These are phyloP conservation scores for Passiflora organensis DNA, from an alignment of 345 rosid species.

Conservation along the genomic window DNA sequence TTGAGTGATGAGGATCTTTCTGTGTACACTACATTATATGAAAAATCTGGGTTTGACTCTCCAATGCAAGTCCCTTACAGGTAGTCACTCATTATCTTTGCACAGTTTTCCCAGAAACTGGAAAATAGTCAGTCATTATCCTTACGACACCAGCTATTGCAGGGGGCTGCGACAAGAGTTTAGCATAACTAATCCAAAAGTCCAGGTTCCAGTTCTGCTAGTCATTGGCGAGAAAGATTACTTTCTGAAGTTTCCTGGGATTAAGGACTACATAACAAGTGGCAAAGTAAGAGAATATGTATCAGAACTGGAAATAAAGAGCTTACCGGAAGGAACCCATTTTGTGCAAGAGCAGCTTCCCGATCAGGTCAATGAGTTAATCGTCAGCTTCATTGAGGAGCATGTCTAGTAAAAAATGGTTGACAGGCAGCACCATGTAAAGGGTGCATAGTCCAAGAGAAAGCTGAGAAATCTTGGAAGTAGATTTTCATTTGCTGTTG, in stretches of 20 bases:
- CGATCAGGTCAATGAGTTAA: constrained; percentile 14
- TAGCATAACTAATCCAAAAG: constrained; percentile 11
- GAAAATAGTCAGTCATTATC: too few relatives aligned
- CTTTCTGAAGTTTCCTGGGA: constrained; percentile 28
- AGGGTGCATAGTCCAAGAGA: too few relatives aligned
- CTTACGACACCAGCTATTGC: too few relatives aligned
- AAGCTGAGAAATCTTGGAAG: neutral
- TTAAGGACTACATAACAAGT: constrained; percentile 15
- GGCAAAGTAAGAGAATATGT: constrained; percentile 12
- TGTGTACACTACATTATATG: constrained; percentile 13
- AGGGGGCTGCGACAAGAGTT: constrained; percentile 13
- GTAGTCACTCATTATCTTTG: neutral
- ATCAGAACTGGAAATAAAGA: constrained; percentile 12
- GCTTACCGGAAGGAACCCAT: constrained; percentile 18
- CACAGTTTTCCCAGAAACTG: neutral
- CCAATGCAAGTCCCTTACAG: constrained; percentile 24
- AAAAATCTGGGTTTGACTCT: constrained; percentile 29
- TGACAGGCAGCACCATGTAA: too few relatives aligned
- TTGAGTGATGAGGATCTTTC: constrained; percentile 20
- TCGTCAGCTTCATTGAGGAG: constrained; percentile 15
- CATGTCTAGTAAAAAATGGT: constrained; percentile 8
- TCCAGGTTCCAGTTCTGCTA: constrained; percentile 23
- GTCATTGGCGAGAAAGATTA: constrained; percentile 31
- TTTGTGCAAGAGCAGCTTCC: constrained; percentile 26
- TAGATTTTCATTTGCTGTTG: neutral